Conservation (phyloP, 257 asterid genomes). For the Eustoma russellianum region DNA sequence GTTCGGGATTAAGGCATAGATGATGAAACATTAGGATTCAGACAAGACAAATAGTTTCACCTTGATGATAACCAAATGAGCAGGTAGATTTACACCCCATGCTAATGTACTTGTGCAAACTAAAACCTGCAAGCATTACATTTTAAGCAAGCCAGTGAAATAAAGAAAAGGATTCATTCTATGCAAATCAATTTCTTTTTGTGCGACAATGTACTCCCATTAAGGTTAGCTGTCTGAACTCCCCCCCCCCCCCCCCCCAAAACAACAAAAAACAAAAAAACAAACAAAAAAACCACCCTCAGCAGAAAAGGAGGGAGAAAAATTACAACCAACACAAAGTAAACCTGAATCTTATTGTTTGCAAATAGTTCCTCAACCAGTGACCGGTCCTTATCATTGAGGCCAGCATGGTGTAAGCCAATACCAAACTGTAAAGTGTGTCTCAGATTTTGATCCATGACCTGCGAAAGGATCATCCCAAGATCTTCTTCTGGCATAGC, state of each 20-base stretch:
- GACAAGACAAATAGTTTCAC: conserved; percentile 29
- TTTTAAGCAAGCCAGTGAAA: conserved; percentile 11
- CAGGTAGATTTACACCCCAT: conserved; percentile 99
- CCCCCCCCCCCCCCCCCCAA: too few species aligned
- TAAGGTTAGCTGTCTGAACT: too few species aligned
- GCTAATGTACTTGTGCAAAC: conserved; percentile 98
- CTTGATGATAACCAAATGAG: conserved; percentile 94
- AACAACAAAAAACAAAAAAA: too few species aligned
- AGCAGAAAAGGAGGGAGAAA: conserved; percentile 3
- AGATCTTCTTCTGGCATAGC: conserved; percentile 88
- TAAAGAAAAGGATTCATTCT: conserved; percentile 3
- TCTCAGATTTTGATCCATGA: conserved; percentile 86
- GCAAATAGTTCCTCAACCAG: conserved; percentile 97
- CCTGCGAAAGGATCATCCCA: conserved; percentile 92
- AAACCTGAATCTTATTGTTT: conserved; percentile 91
- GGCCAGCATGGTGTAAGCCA: conserved; percentile 97
- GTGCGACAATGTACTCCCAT: too few species aligned
- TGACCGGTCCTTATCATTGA: conserved; percentile 94
- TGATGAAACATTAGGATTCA: not conserved
- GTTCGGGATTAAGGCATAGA: not conserved
- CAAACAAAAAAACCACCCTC: not conserved
- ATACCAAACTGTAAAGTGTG: conserved; percentile 97
- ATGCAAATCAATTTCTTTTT: too few species aligned
- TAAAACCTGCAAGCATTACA: conserved; percentile 48
- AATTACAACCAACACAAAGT: conserved; percentile 10